A percentile compares a stretch with the other conserved stretches of the same genome.
Conservation (phyloP, 2,329 filamentous ascomycete genomes). For the Sporothrix luriei region DNA sequence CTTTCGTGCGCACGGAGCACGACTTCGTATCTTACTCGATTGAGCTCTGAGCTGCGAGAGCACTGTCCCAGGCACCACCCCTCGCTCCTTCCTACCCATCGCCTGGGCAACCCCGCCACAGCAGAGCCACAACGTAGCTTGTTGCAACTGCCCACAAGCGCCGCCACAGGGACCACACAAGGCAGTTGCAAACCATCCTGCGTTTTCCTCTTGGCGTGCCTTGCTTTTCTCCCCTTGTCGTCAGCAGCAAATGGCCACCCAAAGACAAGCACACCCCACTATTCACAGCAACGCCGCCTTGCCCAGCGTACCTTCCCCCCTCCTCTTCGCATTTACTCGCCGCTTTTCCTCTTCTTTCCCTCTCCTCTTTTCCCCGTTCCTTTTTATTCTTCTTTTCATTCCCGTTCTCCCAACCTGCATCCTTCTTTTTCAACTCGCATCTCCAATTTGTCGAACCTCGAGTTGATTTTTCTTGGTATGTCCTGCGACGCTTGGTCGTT, state of each 20-base stretch:
- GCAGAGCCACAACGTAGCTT: neutral
- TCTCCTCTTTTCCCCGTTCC: neutral
- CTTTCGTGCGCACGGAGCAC: neutral
- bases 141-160: conserved; percentile 2
- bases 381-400: neutral
- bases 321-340: conserved; percentile 22
- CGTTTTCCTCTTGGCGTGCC: conserved; percentile 11
- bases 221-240: conserved; percentile 15
- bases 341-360: conserved; percentile 1
- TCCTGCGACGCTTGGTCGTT: neutral
- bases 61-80: neutral
- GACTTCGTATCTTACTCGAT: neutral
- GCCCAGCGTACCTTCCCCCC: conserved; percentile 15
- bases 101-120: conserved; percentile 34
- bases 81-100: conserved; percentile 27
- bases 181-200: neutral
- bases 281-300: conserved; percentile 21
- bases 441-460: conserved; percentile 19
- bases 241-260: neutral
- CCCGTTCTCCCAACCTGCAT: conserved; percentile 1
- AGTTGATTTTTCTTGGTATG: conserved; percentile 10
- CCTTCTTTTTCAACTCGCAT: conserved; percentile 6
- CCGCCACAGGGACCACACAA: neutral
- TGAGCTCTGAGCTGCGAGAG: neutral
- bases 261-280: conserved; percentile 25